Percentiles rank a stretch among this genome's conserved stretches.
phyloP scores from a whole-genome alignment of 2,329 filamentous ascomycete species.

The Botrytis paeoniae region DNA sequence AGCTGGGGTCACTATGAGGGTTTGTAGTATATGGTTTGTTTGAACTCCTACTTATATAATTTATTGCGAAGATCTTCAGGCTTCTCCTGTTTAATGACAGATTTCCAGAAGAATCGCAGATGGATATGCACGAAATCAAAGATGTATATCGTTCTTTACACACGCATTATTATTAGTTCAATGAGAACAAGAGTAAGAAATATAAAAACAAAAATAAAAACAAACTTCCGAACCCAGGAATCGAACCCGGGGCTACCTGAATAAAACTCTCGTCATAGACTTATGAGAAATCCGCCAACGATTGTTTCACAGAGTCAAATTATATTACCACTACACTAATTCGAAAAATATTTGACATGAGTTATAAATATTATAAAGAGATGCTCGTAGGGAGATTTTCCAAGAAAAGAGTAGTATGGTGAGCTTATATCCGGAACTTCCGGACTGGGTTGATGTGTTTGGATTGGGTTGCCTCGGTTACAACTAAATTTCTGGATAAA shows the following conservation, averaged over 20 bases:
- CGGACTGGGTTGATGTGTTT: background rate
- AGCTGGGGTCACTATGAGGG: rapidly evolving
- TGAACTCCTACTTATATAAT: background rate
- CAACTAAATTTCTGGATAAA: rapidly evolving
- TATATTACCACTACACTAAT: background rate
- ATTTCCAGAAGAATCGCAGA: background rate
- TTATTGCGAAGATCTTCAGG: background rate
- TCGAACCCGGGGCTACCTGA: background rate
- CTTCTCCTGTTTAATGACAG: rapidly evolving
- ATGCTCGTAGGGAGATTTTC: rapidly evolving
- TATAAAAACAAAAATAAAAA: background rate
- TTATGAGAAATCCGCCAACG: background rate
- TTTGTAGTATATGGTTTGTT: background rate
- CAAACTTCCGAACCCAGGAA: background rate
- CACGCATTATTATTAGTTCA: background rate
- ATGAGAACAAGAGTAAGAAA: background rate
- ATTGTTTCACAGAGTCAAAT: background rate
- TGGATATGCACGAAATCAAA: background rate
- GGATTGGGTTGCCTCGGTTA: background rate
- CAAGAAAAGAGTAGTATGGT: background rate
- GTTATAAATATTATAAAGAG: background rate
- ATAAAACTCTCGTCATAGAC: rapidly evolving
- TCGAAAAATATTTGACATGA: background rate
- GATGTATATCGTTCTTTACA: background rate
- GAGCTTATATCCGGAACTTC: background rate